Evolutionary conservation across 371 early-diverging fungal species (phyloP).

Genomic region (Syncephalis fuscata): DNA sequence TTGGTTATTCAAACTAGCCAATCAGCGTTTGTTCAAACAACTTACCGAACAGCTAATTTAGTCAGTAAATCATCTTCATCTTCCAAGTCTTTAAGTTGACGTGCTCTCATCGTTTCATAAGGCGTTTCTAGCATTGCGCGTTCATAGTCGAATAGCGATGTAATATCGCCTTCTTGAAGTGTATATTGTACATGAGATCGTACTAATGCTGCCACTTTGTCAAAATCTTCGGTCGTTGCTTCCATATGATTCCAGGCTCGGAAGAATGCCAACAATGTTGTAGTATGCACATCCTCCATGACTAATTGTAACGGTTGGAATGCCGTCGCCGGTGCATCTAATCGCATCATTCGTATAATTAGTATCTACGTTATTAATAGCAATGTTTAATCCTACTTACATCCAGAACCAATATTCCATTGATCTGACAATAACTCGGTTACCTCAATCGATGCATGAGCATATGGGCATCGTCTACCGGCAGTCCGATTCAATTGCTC

Average conservation of each 20-base stretch:
- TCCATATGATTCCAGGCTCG: conserved; percentile 51
- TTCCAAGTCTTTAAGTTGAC: conserved; percentile 50
- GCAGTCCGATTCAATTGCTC: conserved; percentile 39
- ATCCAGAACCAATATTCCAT: conserved; percentile 52
- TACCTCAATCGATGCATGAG: conserved; percentile 44
- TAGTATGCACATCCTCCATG: conserved; percentile 36
- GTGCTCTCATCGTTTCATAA: conserved; percentile 38
- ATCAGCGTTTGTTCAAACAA: not conserved
- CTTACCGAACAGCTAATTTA: conserved; percentile 43
- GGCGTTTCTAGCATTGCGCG: conserved; percentile 42
- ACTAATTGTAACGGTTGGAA: conserved; percentile 44
- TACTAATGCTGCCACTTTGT: conserved; percentile 33
- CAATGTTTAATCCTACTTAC: conserved; percentile 14
- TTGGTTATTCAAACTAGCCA: not conserved
- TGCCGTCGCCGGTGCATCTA: conserved; percentile 31
- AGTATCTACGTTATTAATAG: not conserved
- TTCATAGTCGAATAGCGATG: conserved; percentile 30
- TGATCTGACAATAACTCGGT: conserved; percentile 45
- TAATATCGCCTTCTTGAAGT: conserved; percentile 17
- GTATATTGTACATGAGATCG: conserved; percentile 29
- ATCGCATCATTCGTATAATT: conserved; percentile 1
- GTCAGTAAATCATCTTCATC: conserved; percentile 46
- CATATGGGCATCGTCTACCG: conserved; percentile 43
- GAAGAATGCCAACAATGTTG: conserved; percentile 33
- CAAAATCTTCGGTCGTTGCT: conserved; percentile 36